Conservation (phyloP, 306 rosid genomes). For the Quercus mongolica region DNA sequence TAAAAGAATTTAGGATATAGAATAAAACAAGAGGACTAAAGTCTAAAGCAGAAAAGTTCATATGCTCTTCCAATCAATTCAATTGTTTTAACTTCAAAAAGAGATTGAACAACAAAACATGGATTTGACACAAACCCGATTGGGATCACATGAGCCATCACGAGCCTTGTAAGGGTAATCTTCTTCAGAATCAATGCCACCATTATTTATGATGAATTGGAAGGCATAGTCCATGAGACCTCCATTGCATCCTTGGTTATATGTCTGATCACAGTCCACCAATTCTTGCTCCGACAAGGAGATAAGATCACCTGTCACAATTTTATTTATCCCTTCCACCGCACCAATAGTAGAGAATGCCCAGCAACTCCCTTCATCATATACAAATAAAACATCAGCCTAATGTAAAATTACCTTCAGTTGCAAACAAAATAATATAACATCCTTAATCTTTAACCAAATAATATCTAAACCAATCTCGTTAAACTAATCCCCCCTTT, state of each 20-base stretch:
- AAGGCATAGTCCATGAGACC: conserved; percentile 95
- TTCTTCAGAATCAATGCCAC: conserved; percentile 80
- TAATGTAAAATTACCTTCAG: background rate
- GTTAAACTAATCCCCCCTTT: background rate
- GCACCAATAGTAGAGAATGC: conserved; percentile 83
- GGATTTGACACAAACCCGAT: conserved; percentile 39
- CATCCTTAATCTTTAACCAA: background rate
- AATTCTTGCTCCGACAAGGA: conserved; percentile 84
- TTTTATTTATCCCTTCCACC: conserved; percentile 80
- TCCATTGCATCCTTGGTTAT: conserved; percentile 89
- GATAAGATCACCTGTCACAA: conserved; percentile 58
- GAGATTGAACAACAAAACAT: no score
- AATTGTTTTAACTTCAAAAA: background rate
- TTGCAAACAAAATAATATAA: background rate
- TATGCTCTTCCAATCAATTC: background rate
- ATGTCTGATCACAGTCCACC: conserved; percentile 74
- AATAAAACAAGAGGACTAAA: background rate
- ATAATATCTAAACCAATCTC: background rate
- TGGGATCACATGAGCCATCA: conserved; percentile 63
- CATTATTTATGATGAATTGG: conserved; percentile 61
- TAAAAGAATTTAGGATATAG: background rate
- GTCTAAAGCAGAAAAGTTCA: background rate
- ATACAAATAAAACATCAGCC: background rate
- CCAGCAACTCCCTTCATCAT: conserved; percentile 96
- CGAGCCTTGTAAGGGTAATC: conserved; percentile 72